Base-by-base conservation (phyloP, 371 early-diverging fungal genomes). In the Nosema bombycis region DNA sequence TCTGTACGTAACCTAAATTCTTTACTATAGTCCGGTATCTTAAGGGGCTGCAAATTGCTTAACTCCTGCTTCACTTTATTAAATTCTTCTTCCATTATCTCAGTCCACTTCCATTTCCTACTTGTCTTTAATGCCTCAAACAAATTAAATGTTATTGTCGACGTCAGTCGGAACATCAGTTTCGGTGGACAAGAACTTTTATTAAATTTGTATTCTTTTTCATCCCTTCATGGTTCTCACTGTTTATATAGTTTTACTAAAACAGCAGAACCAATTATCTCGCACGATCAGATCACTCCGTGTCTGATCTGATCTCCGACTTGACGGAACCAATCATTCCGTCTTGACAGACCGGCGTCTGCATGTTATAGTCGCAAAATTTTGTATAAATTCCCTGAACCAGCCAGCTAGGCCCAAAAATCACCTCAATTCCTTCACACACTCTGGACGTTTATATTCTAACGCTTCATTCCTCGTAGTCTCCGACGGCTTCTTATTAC, bases 1-100 rank as follows among this genome's bases (percentile, higher is more conserved):
- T 80, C 82, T 4, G 82, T 80, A 26, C 23, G 60, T 23, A 82
- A 55, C 34, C 67, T 72, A 64, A 72, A 76, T 26, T 37, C 38
- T 67, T 78, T 77, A 1, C 46, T 62, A 29, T 56, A 58, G 37
- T 82, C 55, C 54, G 80, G 72, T 33, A 81, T 30, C 26, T 28
- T 60, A 21, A 57, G n/a, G 2, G 69, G 54, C 30, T 24, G 62
- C 46, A 46, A 10, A 12, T 70, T 57, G 56, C 29, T 70, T 36
- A 24, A 29, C 33, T 34, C 29, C 29, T 66, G 23, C 28, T 70
- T 71, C 18, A 57, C 37, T 29, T 15, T 23, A 24, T 38, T 32
- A 38, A 57, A 58, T 29, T 30, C 72, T 69, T n/a, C 60, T 2
- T 69, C 33, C 60, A 28, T 63, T 6, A 54, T 33, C 29, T 81